Conservation (phyloP, 257 asterid species). For the Solanum medicagineum region DNA sequence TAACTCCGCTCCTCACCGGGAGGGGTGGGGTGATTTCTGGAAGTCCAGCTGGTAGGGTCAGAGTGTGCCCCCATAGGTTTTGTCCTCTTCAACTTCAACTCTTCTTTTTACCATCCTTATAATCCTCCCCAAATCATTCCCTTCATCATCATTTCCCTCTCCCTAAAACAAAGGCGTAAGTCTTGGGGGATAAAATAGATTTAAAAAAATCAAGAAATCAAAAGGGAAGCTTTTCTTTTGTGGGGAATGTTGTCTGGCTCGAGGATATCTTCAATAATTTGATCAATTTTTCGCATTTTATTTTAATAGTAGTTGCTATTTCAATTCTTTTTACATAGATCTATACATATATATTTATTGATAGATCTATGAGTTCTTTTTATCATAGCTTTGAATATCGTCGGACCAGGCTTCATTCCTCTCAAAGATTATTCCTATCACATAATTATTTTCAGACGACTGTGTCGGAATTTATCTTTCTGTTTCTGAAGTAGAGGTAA, state of each 20-base stretch:
- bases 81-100: constrained; percentile 5
- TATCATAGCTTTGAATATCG: neutral
- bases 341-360: neutral
- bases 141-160: neutral
- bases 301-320: neutral
- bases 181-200: constrained; percentile 28
- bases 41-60: constrained; percentile 9
- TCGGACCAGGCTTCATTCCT: constrained; percentile 35
- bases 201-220: neutral
- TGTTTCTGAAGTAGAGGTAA: neutral
- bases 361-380: neutral
- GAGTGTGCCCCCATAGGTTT: neutral
- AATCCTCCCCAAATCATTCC: neutral
- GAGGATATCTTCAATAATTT: constrained; percentile 10
- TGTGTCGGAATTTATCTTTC: neutral
- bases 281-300: neutral
- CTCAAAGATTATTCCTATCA: constrained; percentile 3
- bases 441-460: neutral
- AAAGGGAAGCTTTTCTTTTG: constrained; percentile 3
- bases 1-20: too few relatives aligned
- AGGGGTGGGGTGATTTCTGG: constrained; percentile 2
- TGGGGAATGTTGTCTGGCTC: constrained; percentile 40
- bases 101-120: neutral
- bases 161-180: constrained; percentile 46
- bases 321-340: neutral